phyloP scores from a whole-genome alignment of 805 yeast species.

The Candida easanensis region DNA sequence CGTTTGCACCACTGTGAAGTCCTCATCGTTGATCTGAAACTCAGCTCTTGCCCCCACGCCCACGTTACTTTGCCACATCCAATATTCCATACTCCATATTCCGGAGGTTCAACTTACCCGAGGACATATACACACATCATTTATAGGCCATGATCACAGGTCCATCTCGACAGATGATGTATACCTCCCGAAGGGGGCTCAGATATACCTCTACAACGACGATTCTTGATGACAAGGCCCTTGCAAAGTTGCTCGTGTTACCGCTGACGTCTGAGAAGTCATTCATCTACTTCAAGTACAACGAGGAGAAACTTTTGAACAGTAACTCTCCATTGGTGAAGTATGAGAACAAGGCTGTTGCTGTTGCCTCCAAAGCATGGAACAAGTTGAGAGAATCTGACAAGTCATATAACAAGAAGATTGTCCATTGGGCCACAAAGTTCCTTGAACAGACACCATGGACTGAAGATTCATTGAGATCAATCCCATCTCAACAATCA shows the following conservation, averaged over 20 bases:
- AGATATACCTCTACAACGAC: constrained; percentile 11
- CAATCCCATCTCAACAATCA: constrained; percentile 68
- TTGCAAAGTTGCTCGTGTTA: constrained; percentile 62
- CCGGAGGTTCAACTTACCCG: no score
- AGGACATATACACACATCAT: no score
- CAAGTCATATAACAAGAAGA: constrained; percentile 50
- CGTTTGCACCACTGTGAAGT: no score
- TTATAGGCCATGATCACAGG: neutral
- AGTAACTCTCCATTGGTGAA: constrained; percentile 34
- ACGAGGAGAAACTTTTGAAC: constrained; percentile 30
- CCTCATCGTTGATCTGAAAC: no score
- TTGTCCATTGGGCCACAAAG: constrained; percentile 51
- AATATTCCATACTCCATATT: no score
- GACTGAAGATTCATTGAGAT: constrained; percentile 70
- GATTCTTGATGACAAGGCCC: constrained; percentile 18
- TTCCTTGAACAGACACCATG: constrained; percentile 69
- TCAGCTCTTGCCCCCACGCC: no score
- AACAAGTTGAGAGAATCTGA: constrained; percentile 53
- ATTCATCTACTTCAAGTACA: constrained; percentile 68
- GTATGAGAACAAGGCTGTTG: constrained; percentile 43
- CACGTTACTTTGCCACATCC: no score
- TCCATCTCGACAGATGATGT: neutral
- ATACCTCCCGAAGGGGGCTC: neutral
- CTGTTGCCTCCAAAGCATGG: constrained; percentile 62
- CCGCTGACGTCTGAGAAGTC: constrained; percentile 67